Evolutionary conservation across 2,329 filamentous ascomycete species (phyloP), one percentile per base, ranked within the genome.

Genomic region (Aureobasidium sp.): DNA sequence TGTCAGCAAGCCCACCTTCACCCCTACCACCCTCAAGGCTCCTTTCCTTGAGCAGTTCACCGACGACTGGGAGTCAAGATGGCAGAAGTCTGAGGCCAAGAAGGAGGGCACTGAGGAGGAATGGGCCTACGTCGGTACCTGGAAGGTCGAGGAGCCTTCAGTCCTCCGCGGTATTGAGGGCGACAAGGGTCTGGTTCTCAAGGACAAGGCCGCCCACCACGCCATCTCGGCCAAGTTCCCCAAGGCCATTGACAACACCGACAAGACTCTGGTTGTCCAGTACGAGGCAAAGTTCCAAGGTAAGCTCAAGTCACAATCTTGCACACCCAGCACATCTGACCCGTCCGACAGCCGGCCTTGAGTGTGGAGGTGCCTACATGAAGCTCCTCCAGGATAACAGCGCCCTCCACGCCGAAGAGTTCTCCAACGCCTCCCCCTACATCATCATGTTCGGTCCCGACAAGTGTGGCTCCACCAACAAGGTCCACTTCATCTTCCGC

Each of bases 381-480:
- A 99, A 99, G 88, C 90, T 99, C 69, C 89, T 99, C 69, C 89
- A 95, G 71, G 92, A 99, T 75, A 97, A 94, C 84, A 92, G 93
- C 83, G 89, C 90, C 76, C 91, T 99, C 71, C 91, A 96, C 81
- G 86, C 90, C 72, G 93, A 97, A 67, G 94, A 99, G 82, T 99
- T 99, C 83, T 91, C 90, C 77, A 97, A 99, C 80, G 86, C 88
- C 65, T 96, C 93, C 45, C 94, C 94, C 52, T 99, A 99, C 75
- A 90, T 99, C 69, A 96, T 99, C 84, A 99, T 99, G 94, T 99
- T 99, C 75, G 94, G 94, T 69, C 94, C 94, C 70, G 94, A 99
- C 83, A 97, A 97, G 88, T 99, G 94, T 77, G 94, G 94, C 77
- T 85, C 91, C 75, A 97, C 91, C 78, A 99, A 99, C 88, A 97